These are phyloP conservation scores for Geum urbanum DNA, from an alignment of 306 rosid genomes.

Conservation along the genomic window DNA sequence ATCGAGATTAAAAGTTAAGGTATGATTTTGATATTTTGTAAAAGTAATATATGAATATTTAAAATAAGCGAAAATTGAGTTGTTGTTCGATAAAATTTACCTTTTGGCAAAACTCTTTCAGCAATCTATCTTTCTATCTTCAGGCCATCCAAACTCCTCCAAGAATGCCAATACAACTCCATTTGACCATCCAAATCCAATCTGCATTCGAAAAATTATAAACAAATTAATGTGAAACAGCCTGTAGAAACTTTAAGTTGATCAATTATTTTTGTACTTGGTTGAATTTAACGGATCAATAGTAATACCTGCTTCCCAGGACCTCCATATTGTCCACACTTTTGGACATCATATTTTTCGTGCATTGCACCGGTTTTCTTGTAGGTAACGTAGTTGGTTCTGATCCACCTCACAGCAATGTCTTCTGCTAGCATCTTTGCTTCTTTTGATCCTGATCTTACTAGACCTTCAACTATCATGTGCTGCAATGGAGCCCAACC, in stretches of 20 bases:
- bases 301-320: constrained; percentile 92
- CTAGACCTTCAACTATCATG: constrained; percentile 83
- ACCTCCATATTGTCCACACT: constrained; percentile 68
- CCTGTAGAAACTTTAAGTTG: no score
- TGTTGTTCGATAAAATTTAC: no score
- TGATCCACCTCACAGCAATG: constrained; percentile 73
- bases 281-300: no score
- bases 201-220: constrained; percentile 41
- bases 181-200: constrained; percentile 94
- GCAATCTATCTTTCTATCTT: constrained; percentile 50
- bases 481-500: constrained; percentile 99
- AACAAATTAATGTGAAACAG: no score
- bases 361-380: constrained; percentile 70
- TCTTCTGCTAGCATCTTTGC: constrained; percentile 64
- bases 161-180: constrained; percentile 84
- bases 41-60: no score
- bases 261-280: no score
- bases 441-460: constrained; percentile 58
- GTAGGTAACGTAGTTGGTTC: constrained; percentile 59
- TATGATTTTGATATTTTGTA: no score
- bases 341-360: constrained; percentile 62
- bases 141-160: constrained; percentile 96
- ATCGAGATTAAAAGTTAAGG: no score
- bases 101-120: no score
- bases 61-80: no score